Base-by-base conservation (phyloP, 495 filamentous ascomycete species). In the Sordaria brevicollis region DNA sequence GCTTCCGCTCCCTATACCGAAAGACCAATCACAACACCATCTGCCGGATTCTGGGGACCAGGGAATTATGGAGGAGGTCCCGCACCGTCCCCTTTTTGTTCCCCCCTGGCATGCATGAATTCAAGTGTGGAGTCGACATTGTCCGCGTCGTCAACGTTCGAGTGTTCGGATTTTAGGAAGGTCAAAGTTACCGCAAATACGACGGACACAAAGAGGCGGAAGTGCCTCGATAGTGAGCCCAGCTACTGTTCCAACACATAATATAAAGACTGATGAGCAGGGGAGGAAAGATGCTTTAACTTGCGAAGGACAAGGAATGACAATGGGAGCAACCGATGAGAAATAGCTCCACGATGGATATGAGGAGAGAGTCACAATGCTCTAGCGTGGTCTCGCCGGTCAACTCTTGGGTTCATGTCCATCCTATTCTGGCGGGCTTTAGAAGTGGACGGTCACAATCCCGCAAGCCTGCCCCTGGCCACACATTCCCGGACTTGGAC, bases 1-100 rank as follows among this genome's bases (percentile, higher is more conserved):
- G 57, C 68, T 70, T 54, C 70, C 35, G 69, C 69, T 69, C 70
- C 11, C 13, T 25, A 21, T 57, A 6, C 21, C 49, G 21, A 57
- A 57, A 57, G 21, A 57, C 49, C 21, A 57, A 57, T 57, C 49
- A 57, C 21, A 11, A 11, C 11, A 21, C 49, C 21, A 57, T 54
- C 19, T 54, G 43, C 43, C 21, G 43, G 19, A 49, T 54, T 5
- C 21, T 54, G 43, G 43, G 49, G 21, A 29, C 49, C 49, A 29
- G 49, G 21, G 29, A 29, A 25, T 21, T 11, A 54, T 54, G 43
- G 19, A 54, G 43, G 43, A 54, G 43, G 43, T 54, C 43, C 43
- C 43, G 43, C 43, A 62, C 49, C 49, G 25, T 62, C 49, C 49
- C 49, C 49, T 17, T 62, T 31, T 62, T 62, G 25, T 62, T 62